phyloP scores from a whole-genome alignment of 2,329 filamentous ascomycete species.

The Aureobasidium namibiae region DNA sequence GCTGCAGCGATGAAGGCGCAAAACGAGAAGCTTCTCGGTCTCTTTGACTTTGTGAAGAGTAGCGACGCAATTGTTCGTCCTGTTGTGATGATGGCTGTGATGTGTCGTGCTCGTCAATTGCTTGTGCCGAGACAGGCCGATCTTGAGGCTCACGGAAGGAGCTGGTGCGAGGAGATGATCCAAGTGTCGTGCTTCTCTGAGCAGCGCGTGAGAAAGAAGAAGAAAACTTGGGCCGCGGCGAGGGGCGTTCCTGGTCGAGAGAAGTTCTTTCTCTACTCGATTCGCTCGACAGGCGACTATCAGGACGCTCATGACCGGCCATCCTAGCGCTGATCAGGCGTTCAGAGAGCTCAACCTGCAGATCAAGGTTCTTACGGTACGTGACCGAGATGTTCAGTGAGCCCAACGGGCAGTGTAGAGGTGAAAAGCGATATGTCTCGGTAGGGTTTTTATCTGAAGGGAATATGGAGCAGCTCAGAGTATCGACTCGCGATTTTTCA shows the following conservation, averaged over 20 bases:
- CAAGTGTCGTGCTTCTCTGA: neutral
- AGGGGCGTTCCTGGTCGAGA: conserved; percentile 3
- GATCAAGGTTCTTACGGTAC: conserved; percentile 83
- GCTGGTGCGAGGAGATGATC: conserved; percentile 5
- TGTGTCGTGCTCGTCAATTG: neutral
- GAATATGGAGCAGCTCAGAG: conserved; percentile 62
- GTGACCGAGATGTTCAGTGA: conserved; percentile 72
- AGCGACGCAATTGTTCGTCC: conserved; percentile 4
- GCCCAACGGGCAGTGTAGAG: conserved; percentile 79
- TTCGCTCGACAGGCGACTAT: neutral
- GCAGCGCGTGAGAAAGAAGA: neutral
- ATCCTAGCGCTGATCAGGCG: conserved; percentile 43
- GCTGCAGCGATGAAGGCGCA: conserved; percentile 33
- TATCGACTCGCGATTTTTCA: conserved; percentile 51
- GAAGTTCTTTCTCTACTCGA: conserved; percentile 8
- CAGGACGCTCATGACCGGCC: conserved; percentile 5
- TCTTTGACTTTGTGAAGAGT: conserved; percentile 1
- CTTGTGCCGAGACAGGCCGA: conserved; percentile 13
- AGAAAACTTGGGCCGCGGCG: neutral
- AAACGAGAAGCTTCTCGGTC: conserved; percentile 5
- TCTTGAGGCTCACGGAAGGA: conserved; percentile 12
- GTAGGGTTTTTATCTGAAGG: conserved; percentile 45
- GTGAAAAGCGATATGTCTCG: conserved; percentile 71
- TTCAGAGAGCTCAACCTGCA: conserved; percentile 86
- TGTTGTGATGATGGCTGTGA: neutral